Evolutionary conservation across 139 green algal species (phyloP).

Genomic region (Klebsormidium nitens): DNA sequence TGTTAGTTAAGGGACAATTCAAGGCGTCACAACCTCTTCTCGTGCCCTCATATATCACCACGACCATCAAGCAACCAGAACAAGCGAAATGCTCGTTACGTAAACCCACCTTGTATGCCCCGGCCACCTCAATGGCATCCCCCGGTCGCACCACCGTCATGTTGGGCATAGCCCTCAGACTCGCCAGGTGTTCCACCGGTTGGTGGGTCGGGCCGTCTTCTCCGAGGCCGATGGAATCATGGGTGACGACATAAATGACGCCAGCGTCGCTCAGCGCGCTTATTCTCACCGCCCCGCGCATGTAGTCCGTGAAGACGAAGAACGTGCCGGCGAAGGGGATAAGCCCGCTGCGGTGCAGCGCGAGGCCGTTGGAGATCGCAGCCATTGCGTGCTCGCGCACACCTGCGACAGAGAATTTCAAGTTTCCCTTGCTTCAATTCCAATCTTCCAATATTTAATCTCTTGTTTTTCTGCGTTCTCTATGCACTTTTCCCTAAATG

Average conservation of each 20-base stretch:
- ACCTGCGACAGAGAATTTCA: no score
- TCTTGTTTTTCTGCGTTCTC: no score
- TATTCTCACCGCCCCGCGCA: conserved; percentile 90
- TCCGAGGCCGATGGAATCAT: conserved; percentile 97
- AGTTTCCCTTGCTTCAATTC: no score
- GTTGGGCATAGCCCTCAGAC: conserved; percentile 94
- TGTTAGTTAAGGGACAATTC: no score
- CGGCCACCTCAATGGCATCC: conserved; percentile 88
- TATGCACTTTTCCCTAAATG: no score
- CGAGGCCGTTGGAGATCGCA: conserved; percentile 90
- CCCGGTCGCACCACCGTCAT: conserved; percentile 85
- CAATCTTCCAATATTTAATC: no score
- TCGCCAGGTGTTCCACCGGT: conserved; percentile 90
- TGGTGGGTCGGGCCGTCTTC: conserved; percentile 96
- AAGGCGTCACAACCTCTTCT: no score
- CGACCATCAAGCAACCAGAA: no score
- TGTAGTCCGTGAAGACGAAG: conserved; percentile 99
- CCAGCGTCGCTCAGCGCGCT: conserved; percentile 75
- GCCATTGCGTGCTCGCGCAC: conserved; percentile 97
- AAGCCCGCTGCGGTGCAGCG: conserved; percentile 76
- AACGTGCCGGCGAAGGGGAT: conserved; percentile 97
- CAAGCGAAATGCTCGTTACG: no score
- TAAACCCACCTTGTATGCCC: conserved; percentile 79
- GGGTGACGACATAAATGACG: conserved; percentile 91
- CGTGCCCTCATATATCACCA: no score